Percentiles rank a stretch among this genome's conserved stretches.
Conservation (phyloP, 2,329 filamentous ascomycete species). For the Aureobasidium subglaciale region DNA sequence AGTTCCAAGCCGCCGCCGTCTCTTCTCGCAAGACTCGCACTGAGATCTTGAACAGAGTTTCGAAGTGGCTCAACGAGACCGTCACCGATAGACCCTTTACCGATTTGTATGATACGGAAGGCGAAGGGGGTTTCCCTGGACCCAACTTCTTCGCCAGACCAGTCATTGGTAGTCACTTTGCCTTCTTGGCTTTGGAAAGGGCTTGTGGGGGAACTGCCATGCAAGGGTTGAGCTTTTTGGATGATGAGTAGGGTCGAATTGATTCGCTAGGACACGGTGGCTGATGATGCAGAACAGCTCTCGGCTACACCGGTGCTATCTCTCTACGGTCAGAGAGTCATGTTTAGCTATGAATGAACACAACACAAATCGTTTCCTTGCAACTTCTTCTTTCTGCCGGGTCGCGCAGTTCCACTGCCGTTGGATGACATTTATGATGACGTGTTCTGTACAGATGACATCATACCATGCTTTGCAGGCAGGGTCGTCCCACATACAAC, state of each 20-base stretch:
- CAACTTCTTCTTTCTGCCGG: no score
- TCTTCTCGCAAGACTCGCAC: slow-evolving; percentile 60
- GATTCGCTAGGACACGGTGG: neutral
- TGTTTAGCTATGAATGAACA: no score
- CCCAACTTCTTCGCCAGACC: slow-evolving; percentile 73
- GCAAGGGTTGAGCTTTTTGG: slow-evolving; percentile 42
- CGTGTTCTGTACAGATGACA: no score
- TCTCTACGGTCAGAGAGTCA: no score
- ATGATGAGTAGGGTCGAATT: neutral
- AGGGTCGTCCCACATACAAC: no score
- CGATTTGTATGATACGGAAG: slow-evolving; percentile 77
- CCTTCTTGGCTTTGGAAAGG: slow-evolving; percentile 71
- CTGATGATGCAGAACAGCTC: neutral
- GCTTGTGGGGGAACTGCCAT: slow-evolving; percentile 66
- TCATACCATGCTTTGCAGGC: no score
- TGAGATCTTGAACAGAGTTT: slow-evolving; percentile 67
- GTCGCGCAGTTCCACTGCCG: no score
- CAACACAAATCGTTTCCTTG: no score
- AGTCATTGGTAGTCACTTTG: slow-evolving; percentile 80
- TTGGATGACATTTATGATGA: no score
- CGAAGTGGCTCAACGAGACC: slow-evolving; percentile 79
- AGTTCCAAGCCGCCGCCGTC: slow-evolving; percentile 80
- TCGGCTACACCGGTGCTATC: no score
- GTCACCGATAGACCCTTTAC: slow-evolving; percentile 67
- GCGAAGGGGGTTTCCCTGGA: slow-evolving; percentile 65